Base-by-base conservation (phyloP, 495 filamentous ascomycete genomes). In the Neurospora pannonica region DNA sequence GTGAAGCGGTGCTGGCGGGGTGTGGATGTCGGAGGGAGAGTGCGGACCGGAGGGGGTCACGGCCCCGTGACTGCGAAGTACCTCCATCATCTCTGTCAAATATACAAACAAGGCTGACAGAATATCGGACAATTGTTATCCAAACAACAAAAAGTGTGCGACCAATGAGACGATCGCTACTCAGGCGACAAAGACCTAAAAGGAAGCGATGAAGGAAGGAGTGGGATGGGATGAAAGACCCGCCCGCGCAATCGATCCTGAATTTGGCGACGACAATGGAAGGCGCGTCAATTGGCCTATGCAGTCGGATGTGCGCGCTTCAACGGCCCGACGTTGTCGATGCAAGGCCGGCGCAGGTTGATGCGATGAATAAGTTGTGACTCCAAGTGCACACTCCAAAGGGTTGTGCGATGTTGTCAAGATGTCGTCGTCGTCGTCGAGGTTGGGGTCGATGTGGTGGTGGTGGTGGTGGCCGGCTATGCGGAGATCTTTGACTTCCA, bases 1-100 rank as follows among this genome's bases (percentile, higher is more conserved):
- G 83, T 90, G 89, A 42, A 87, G 89, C 21, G 94, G 94, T 46
- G 94, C 92, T 70, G 89, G 85, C 70, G 94, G 94, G 46, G 91
- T 90, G 73, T 87, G 86, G 69, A 92, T 80, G 54, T 85, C 84
- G 38, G 86, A 85, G 46, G 86, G 83, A 48, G 89, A 89, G 21
- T 90, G 90, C 46, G 92, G 91, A 3, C 54, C 54, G 76, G 94
- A 94, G 39, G 84, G 81, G 15, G 82, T 72, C 11, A 71, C 71
- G 60, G 89, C 83, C 40, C 72, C 15, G 70, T 42, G 69, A 62
- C 72, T 75, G 74, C 69, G 40, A 70, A 24, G n/a, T 28, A 67
- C 60, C 36, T 73, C 72, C 72, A 72, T 72, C 42, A 34, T 72
- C 34, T 36, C n/a, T n/a, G n/a, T n/a, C n/a, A n/a, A n/a, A n/a